These are phyloP conservation scores for Yarrowia yakushimensis DNA, from an alignment of 805 yeast genomes.

Conservation along the genomic window DNA sequence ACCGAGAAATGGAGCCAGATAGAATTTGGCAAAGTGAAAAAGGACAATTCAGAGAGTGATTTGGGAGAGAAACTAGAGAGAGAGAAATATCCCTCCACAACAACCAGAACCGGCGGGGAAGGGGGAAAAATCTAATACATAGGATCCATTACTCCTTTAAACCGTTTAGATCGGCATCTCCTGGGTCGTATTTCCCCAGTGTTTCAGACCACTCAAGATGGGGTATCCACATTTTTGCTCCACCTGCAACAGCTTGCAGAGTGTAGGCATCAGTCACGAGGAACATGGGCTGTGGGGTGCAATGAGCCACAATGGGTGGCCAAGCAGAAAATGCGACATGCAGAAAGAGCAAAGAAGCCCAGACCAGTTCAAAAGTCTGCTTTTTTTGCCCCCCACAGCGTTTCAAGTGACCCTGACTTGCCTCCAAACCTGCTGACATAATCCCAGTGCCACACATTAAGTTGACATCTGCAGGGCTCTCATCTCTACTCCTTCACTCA, in stretches of 20 bases:
- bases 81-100: not conserved
- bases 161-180: not conserved
- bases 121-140: not conserved
- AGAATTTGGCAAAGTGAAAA: not conserved
- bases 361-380: too few species aligned
- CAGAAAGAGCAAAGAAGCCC: too few species aligned
- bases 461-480: conserved; percentile 22
- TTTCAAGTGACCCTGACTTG: not conserved
- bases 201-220: not conserved
- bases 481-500: conserved; percentile 15
- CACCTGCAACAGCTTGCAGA: conserved; percentile 19
- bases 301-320: too few species aligned
- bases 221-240: conserved; percentile 2
- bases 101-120: not conserved
- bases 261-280: conserved; percentile 12
- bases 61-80: not conserved
- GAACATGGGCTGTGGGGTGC: too few species aligned
- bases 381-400: not conserved
- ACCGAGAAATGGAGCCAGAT: not conserved
- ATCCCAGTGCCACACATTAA: not conserved
- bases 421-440: conserved; percentile 4
- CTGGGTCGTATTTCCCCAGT: not conserved
- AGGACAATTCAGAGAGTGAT: not conserved
- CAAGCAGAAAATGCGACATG: too few species aligned
- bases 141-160: too few species aligned